These are phyloP conservation scores for Colletotrichum spaethianum DNA, from an alignment of 2,329 filamentous ascomycete genomes.

Conservation along the genomic window DNA sequence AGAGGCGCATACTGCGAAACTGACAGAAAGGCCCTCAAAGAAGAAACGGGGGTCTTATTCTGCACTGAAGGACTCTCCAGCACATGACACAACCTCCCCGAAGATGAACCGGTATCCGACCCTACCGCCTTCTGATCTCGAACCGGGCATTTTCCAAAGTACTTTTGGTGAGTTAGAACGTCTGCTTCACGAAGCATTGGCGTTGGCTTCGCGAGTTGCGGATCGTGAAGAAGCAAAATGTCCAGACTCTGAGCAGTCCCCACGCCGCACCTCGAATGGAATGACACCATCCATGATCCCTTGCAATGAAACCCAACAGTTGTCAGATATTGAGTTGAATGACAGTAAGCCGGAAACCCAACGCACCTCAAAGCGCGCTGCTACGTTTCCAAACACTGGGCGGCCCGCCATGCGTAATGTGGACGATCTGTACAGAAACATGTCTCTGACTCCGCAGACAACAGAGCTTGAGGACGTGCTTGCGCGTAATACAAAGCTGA, in stretches of 20 bases:
- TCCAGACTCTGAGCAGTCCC: neutral
- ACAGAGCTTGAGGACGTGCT: constrained; percentile 7
- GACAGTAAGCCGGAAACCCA: neutral
- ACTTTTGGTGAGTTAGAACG: constrained; percentile 61
- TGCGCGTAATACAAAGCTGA: constrained; percentile 36
- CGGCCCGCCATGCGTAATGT: constrained; percentile 45
- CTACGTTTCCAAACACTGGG: constrained; percentile 25
- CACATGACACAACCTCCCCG: constrained; percentile 16
- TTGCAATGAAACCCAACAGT: neutral
- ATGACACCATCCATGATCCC: neutral
- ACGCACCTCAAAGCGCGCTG: neutral
- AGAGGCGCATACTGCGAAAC: constrained; percentile 45
- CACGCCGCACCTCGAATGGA: neutral
- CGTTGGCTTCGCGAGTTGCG: constrained; percentile 58
- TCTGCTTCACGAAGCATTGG: constrained; percentile 62
- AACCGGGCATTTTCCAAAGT: constrained; percentile 49
- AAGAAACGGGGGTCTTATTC: constrained; percentile 14
- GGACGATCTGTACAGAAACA: constrained; percentile 30
- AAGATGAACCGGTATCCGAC: constrained; percentile 39
- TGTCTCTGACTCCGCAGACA: constrained; percentile 31
- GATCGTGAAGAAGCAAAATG: constrained; percentile 47
- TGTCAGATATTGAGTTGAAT: constrained; percentile 24
- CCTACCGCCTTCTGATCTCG: constrained; percentile 39
- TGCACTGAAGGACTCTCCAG: neutral
- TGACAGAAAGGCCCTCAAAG: constrained; percentile 47